Percentiles rank a stretch among this genome's conserved stretches.
Conservation (phyloP, 345 rosid species). For the Eutrema japonicum region DNA sequence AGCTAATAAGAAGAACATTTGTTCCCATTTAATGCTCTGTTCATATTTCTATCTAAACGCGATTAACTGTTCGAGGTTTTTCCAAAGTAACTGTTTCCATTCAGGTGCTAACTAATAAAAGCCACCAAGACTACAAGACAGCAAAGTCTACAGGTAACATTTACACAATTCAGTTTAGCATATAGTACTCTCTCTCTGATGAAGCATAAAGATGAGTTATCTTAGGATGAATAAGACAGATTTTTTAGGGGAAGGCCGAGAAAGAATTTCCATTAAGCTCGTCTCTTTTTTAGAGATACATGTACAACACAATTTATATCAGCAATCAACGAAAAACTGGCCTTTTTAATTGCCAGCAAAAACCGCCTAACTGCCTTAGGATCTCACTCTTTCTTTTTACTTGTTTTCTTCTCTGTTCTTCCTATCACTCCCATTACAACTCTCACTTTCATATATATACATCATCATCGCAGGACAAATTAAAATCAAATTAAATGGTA, state of each 20-base stretch:
- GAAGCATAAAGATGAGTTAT: background rate
- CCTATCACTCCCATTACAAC: constrained; percentile 44
- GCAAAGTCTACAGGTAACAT: constrained; percentile 10
- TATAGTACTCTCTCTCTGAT: constrained; percentile 11
- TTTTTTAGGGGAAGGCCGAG: constrained; percentile 42
- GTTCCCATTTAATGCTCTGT: constrained; percentile 25
- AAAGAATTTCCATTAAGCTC: constrained; percentile 41
- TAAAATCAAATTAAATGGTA: background rate
- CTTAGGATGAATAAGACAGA: constrained; percentile 25
- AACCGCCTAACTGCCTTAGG: constrained; percentile 37
- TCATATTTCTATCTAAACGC: constrained; percentile 4
- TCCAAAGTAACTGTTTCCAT: constrained; percentile 4
- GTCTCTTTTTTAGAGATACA: constrained; percentile 20
- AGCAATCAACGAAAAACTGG: constrained; percentile 43
- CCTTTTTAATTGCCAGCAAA: constrained; percentile 37
- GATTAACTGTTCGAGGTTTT: background rate
- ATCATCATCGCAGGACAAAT: constrained; percentile 24
- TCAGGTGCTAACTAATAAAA: constrained; percentile 2
- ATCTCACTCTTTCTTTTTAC: constrained; percentile 16
- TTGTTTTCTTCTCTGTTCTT: constrained; percentile 26
- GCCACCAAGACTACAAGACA: background rate
- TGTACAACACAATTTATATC: constrained; percentile 13
- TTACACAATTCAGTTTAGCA: constrained; percentile 2
- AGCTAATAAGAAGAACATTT: constrained; percentile 34
- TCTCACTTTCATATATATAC: constrained; percentile 36